A percentile compares a stretch with the other conserved stretches of the same genome.
Conservation (phyloP, 2,329 filamentous ascomycete genomes). For the Chrysoporthe puriensis region DNA sequence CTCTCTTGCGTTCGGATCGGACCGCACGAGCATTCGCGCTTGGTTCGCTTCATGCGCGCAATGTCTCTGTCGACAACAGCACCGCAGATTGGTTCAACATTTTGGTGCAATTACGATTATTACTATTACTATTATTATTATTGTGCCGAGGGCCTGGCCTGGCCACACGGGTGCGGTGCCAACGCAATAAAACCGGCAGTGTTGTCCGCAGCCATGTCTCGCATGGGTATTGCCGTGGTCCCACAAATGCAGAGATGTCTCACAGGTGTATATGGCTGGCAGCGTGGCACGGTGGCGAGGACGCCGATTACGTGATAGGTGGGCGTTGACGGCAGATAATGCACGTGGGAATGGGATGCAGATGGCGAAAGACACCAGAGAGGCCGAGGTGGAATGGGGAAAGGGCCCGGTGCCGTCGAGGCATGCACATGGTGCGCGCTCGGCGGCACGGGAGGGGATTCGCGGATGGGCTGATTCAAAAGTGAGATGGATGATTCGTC, state of each 20-base stretch:
- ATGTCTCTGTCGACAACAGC: no score
- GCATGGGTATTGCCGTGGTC: slow-evolving; percentile 7
- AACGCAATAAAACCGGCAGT: slow-evolving; percentile 1
- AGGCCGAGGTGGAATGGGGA: neutral
- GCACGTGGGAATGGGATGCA: slow-evolving; percentile 3
- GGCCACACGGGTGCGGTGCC: neutral
- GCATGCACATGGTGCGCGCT: neutral
- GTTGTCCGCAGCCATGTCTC: slow-evolving; percentile 13
- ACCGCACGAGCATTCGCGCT: no score
- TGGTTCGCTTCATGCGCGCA: no score
- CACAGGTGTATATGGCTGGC: neutral
- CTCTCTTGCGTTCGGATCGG: no score
- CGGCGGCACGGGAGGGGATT: neutral
- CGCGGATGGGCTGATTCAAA: neutral
- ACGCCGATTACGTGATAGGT: neutral
- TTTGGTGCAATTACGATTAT: no score
- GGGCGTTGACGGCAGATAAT: slow-evolving; percentile 7
- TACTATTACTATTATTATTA: no score
- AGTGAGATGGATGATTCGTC: neutral
- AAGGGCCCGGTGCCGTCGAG: neutral
- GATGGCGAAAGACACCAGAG: neutral
- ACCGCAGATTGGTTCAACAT: no score
- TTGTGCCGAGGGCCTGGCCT: neutral
- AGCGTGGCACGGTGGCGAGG: slow-evolving; percentile 17
- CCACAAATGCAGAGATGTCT: slow-evolving; percentile 20